Percentiles rank a stretch among this genome's conserved stretches.
Conservation (phyloP, 2,329 filamentous ascomycete species). For the Phialophora tarda region DNA sequence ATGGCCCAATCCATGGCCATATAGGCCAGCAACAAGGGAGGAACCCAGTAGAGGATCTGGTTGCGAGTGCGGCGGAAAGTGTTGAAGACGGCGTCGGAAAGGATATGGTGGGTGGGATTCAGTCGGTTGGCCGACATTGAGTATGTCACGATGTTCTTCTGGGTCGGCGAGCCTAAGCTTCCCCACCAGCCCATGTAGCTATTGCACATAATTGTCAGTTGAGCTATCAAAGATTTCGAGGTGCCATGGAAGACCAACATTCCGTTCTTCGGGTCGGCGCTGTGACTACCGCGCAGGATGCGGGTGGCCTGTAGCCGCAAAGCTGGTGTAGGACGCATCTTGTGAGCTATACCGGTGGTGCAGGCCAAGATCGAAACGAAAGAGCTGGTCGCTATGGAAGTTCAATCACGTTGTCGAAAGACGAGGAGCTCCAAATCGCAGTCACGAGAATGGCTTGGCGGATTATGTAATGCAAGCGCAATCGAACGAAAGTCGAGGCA, state of each 20-base stretch:
- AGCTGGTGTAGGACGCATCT: constrained; percentile 37
- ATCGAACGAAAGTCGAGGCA: neutral
- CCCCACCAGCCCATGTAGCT: constrained; percentile 80
- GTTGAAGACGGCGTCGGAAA: constrained; percentile 91
- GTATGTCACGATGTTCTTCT: constrained; percentile 71
- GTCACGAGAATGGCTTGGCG: neutral
- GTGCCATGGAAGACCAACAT: constrained; percentile 41
- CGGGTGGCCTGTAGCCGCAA: constrained; percentile 37
- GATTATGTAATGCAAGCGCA: constrained; percentile 7
- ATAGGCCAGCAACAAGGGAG: constrained; percentile 80
- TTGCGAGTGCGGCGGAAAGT: constrained; percentile 81
- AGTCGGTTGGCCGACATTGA: constrained; percentile 85
- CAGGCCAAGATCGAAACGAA: neutral
- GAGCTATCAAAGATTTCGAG: neutral
- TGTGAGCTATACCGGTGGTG: constrained; percentile 13
- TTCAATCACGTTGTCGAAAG: constrained; percentile 1
- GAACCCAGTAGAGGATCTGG: constrained; percentile 88
- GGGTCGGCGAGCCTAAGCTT: constrained; percentile 62
- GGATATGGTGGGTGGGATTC: constrained; percentile 78
- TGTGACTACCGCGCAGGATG: constrained; percentile 39
- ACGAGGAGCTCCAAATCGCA: constrained; percentile 6
- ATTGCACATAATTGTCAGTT: constrained; percentile 42
- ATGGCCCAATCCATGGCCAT: constrained; percentile 87
- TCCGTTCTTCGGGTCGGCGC: constrained; percentile 52
- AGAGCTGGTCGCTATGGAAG: constrained; percentile 2